Percentiles rank a stretch among this genome's conserved stretches.
phyloP scores from a whole-genome alignment of 306 rosid genomes.

The Trichosanthes truncata region DNA sequence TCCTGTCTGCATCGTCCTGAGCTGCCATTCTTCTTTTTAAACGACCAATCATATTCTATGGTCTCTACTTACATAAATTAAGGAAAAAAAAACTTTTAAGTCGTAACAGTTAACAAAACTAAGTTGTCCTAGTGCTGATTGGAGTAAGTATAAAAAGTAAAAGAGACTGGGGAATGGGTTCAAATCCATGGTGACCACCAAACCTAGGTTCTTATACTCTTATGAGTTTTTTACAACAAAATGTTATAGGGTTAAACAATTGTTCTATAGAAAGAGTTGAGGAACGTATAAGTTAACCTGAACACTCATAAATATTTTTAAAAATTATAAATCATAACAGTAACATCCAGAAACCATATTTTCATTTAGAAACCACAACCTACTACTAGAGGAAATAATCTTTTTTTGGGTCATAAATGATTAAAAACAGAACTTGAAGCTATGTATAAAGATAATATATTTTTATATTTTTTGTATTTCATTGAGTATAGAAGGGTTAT shows the following conservation, averaged over 20 bases:
- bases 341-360: not conserved
- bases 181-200: not conserved
- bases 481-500: too few relatives aligned
- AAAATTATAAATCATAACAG: not conserved
- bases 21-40: not conserved
- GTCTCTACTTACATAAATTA: not conserved
- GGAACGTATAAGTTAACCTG: not conserved
- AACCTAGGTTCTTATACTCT: not conserved
- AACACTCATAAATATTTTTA: not conserved
- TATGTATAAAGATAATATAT: too few relatives aligned
- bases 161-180: too few relatives aligned
- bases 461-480: too few relatives aligned
- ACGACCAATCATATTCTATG: not conserved
- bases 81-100: not conserved
- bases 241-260: not conserved
- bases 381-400: not conserved
- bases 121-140: too few relatives aligned
- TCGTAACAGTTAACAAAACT: not conserved
- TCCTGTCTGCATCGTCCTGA: not conserved
- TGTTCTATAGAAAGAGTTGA: too few relatives aligned
- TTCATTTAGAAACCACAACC: not conserved
- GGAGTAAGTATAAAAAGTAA: too few relatives aligned
- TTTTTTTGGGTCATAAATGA: not conserved
- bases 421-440: too few relatives aligned
- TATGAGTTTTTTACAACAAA: not conserved